Base-by-base conservation (phyloP, 2,329 filamentous ascomycete genomes). In the Ophiostoma ips region DNA sequence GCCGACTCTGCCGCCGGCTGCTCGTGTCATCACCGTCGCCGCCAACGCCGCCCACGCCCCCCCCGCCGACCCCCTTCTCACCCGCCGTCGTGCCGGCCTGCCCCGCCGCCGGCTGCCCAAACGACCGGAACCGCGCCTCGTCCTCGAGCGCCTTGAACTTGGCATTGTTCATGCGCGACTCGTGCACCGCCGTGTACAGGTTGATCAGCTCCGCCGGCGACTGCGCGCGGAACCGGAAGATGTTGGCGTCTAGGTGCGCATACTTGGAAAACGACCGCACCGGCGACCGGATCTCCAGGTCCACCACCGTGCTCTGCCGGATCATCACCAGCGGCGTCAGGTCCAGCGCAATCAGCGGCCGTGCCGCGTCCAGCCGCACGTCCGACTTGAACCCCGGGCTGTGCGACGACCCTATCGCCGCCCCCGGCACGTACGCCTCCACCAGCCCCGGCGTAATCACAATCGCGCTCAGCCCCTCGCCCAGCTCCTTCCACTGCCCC, bases 211-310 rank as follows among this genome's bases (percentile, higher is more conserved):
- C 90, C 40, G 79, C 75, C 2, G 80, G 73, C 44, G 77, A 85
- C 38, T 82, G 72, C 45, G 87, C 87, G 38, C 92, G 83, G 75
- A 96, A 92, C 71, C 94, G 90, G 68, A 95, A 86, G 62, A 94
- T 92, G 58, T 69, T 72, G 31, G 73, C 73, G 13, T 81, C 82
- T 47, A 82, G 61, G 68, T 68, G 75, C 52, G 72, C 76, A 51
- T 95, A 75, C 58, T 79, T 77, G 5, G 84, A 88, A 55, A 84
- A 72, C 19, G 72, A 64, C 40, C 84, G 84, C 24, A 89, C 84
- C 1, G 87, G 87, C 7, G 90, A 95, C 46, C 88, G 84, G 56
- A 98, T 87, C 56, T 94, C 92, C 49, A 98, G 86, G 63, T 98
- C 92, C 31, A 98, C 77, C 3, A 85, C 86, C 19, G 88, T 98